phyloP scores from a whole-genome alignment of 306 rosid species.

The Corylus americana region DNA sequence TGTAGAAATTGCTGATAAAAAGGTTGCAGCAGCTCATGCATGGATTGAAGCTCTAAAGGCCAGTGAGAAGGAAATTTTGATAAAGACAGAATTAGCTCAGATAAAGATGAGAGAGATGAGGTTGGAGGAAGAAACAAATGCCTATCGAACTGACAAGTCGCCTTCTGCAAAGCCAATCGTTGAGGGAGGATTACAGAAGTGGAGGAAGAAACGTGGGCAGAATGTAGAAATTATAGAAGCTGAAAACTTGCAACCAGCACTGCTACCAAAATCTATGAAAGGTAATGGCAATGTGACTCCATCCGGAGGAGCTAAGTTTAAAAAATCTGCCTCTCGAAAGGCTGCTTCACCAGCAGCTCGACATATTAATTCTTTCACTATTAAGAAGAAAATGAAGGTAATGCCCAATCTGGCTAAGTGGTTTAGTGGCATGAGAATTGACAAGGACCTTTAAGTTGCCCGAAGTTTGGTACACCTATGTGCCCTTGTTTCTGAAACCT shows the following conservation, averaged over 20 bases:
- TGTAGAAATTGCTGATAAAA: conserved; percentile 74
- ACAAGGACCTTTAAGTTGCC: conserved; percentile 10
- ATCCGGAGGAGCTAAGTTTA: conserved; percentile 41
- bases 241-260: conserved; percentile 33
- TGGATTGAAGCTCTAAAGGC: conserved; percentile 92
- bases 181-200: conserved; percentile 41
- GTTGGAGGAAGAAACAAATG: conserved; percentile 45
- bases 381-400: conserved; percentile 65
- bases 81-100: conserved; percentile 49
- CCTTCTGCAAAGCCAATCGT: conserved; percentile 41
- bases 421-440: conserved; percentile 50
- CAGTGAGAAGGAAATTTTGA: conserved; percentile 73
- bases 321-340: conserved; percentile 61
- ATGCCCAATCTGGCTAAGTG: conserved; percentile 64
- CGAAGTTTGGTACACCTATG: not conserved
- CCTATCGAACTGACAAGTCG: conserved; percentile 35
- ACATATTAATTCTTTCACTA: conserved; percentile 50
- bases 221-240: conserved; percentile 27
- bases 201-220: conserved; percentile 51
- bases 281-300: conserved; percentile 46
- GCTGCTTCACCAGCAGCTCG: conserved; percentile 58
- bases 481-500: not conserved
- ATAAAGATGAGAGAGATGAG: conserved; percentile 57
- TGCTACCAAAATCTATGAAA: conserved; percentile 49
- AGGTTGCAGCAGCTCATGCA: conserved; percentile 81